phyloP scores from a whole-genome alignment of 2,329 filamentous ascomycete species.

The Macrophomina phaseolina region DNA sequence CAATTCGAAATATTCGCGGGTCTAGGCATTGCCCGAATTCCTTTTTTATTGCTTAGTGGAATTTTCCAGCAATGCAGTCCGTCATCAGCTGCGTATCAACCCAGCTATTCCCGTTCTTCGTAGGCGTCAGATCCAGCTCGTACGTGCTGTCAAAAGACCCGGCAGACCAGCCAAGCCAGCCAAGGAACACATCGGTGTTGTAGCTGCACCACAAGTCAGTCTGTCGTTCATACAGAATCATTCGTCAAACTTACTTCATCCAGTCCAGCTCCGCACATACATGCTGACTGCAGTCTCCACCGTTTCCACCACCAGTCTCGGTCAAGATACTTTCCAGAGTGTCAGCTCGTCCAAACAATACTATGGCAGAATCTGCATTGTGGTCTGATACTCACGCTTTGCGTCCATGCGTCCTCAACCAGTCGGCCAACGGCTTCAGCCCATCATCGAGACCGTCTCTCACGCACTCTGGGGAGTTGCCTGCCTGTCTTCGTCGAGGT shows the following conservation, averaged over 20 bases:
- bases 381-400: constrained; percentile 41
- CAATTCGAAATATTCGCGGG: too few relatives aligned
- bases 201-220: constrained; percentile 14
- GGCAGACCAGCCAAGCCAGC: constrained; percentile 47
- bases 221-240: background rate
- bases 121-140: constrained; percentile 30
- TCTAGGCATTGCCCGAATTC: too few relatives aligned
- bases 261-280: constrained; percentile 42
- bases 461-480: constrained; percentile 58
- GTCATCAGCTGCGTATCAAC: background rate
- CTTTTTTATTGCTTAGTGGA: background rate
- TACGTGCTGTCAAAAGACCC: constrained; percentile 41
- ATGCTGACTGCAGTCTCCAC: constrained; percentile 39
- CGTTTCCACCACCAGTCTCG: constrained; percentile 55
- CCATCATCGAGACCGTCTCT: constrained; percentile 57
- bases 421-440: constrained; percentile 56
- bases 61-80: constrained; percentile 5
- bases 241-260: constrained; percentile 32
- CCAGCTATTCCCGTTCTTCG: background rate
- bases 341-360: background rate
- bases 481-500: constrained; percentile 65
- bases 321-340: constrained; percentile 47
- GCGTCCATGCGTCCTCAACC: constrained; percentile 55
- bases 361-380: too few relatives aligned
- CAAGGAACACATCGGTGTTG: constrained; percentile 47